Evolutionary conservation across 2,329 filamentous ascomycete species (phyloP).

Genomic region (Grosmannia penicillata): DNA sequence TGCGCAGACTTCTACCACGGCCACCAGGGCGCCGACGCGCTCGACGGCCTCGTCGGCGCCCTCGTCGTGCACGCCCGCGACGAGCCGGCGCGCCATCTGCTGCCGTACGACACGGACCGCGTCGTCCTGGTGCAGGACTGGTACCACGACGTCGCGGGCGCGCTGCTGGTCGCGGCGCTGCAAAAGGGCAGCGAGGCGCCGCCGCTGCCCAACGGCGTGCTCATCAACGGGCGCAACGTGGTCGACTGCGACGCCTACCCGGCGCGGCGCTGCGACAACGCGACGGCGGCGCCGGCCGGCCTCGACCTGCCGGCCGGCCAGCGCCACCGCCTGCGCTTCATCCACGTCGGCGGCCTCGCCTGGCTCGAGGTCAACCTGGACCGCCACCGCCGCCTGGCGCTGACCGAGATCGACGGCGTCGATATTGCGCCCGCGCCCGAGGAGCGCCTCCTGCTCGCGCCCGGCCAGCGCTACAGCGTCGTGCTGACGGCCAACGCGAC

Average conservation of each 20-base stretch:
- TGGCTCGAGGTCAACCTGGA: constrained; percentile 60
- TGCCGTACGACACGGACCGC: constrained; percentile 47
- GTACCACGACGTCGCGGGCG: constrained; percentile 44
- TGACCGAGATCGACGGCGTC: constrained; percentile 59
- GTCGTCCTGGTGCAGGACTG: constrained; percentile 54
- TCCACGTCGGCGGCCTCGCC: constrained; percentile 58
- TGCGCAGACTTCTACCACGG: constrained; percentile 65
- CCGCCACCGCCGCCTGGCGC: constrained; percentile 33
- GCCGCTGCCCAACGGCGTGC: constrained; percentile 51
- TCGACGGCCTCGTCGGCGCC: constrained; percentile 47
- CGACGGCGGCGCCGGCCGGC: constrained; percentile 20
- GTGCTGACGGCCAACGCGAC: constrained; percentile 45
- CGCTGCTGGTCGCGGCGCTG: constrained; percentile 36
- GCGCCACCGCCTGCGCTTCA: constrained; percentile 50
- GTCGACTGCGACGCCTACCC: constrained; percentile 23
- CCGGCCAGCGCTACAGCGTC: constrained; percentile 57
- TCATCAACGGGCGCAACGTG: constrained; percentile 50
- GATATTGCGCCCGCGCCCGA: constrained; percentile 45
- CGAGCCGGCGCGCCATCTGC: constrained; percentile 27
- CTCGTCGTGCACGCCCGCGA: constrained; percentile 48
- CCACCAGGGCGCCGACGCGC: constrained; percentile 52
- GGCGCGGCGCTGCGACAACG: constrained; percentile 27
- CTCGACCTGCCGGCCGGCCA: constrained; percentile 36
- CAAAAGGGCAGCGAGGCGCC: constrained; percentile 39
- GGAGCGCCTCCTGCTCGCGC: constrained; percentile 48